Evolutionary conservation across 805 yeast genomes (phyloP), one percentile per base, ranked within the genome.

Genomic region (Candida jianshihensis): DNA sequence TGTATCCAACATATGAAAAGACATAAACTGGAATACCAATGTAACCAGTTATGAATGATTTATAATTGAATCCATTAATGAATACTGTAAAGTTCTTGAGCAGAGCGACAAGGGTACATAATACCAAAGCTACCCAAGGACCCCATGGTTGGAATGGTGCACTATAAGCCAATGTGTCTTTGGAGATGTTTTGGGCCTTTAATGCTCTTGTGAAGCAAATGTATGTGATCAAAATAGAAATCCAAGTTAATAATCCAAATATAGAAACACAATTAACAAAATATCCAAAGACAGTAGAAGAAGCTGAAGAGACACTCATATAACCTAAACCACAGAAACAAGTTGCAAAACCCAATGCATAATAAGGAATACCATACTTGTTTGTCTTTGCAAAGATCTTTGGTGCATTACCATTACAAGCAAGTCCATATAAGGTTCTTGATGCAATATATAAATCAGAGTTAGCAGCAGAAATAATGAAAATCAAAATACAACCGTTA

Each of bases 401-500:
- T 44, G 92, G 92, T 10, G 90, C 88, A 53, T 76, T 77, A 7
- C 86, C 84, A 47, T 80, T 81, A 35, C 75, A 71, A 1, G 92
- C 73, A 44, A 85, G 63, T 26, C 84, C 82, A 53, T 81, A 83
- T 15, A 81, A 61, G 10, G 83, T 75, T 69, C 95, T 72, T 16
- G 92, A 75, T 20, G 84, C 83, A 54, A 79, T 78, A 60, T 81
- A 82, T 51, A 84, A 66, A 59, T 80, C 88, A 2, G 88, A 80
- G 62, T 83, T 85, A 10, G 84, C 79, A 31, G 94, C 94, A 10
- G 90, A 81, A 54, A 84, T 73, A 40, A 85, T 88, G 44, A 84
- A 81, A 28, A 83, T 60, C 52, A 87, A 60, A 46, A 87, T 81
- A 56, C 85, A 78, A 3, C 80, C 90, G 56, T 87, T 87, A 51